Evolutionary conservation across 176 grass and related monocot genomes (phyloP).

Genomic region (Poa pratensis): DNA sequence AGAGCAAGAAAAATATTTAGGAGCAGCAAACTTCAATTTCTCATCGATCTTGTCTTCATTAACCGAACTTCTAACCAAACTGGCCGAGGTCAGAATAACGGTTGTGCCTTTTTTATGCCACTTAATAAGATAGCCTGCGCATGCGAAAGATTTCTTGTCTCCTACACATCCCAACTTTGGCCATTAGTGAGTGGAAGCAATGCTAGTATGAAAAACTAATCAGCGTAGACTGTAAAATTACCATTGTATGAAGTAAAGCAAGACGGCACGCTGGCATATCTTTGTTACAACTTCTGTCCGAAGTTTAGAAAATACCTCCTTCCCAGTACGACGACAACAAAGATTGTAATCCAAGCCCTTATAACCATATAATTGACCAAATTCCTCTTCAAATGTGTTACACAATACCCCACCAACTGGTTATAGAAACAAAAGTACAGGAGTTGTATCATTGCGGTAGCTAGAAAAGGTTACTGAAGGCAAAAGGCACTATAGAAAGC

Average conservation of each 20-base stretch:
- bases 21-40: slow-evolving; percentile 3
- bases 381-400: slow-evolving; percentile 27
- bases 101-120: neutral
- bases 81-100: slow-evolving; percentile 28
- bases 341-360: slow-evolving; percentile 10
- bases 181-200: neutral
- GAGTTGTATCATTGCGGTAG: neutral
- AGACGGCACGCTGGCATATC: slow-evolving; percentile 26
- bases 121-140: neutral
- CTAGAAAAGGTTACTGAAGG: slow-evolving; percentile 17
- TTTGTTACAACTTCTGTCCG: neutral
- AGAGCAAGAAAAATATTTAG: neutral
- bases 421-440: slow-evolving; percentile 16
- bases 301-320: neutral
- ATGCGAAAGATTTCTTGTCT: neutral
- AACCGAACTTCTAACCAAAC: neutral
- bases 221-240: slow-evolving; percentile 5
- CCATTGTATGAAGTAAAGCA: slow-evolving; percentile 33
- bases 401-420: slow-evolving; percentile 9
- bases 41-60: slow-evolving; percentile 1
- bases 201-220: neutral
- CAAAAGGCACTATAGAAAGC: neutral
- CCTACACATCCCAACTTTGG: slow-evolving; percentile 4
- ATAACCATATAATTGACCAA: slow-evolving; percentile 27
- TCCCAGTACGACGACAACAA: neutral